phyloP scores from a whole-genome alignment of 495 filamentous ascomycete species.

The Bryoglossum gracile region DNA sequence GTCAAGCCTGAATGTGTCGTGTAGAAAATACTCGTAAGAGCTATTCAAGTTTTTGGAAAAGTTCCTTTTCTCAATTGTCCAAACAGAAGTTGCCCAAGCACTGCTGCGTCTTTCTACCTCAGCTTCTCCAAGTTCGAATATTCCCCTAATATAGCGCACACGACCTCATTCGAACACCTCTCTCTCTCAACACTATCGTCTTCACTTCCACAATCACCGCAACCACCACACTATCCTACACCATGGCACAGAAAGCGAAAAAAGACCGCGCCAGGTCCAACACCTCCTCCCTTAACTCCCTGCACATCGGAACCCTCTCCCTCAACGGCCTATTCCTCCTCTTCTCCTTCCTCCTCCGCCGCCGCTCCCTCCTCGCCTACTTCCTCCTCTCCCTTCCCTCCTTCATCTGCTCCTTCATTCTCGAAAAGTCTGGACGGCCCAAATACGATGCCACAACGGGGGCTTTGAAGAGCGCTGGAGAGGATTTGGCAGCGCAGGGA shows the following conservation, averaged over 20 bases:
- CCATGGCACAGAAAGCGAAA: constrained; percentile 80
- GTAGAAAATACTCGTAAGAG: too few species aligned
- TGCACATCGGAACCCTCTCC: constrained; percentile 63
- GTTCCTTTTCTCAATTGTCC: too few species aligned
- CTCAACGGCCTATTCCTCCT: constrained; percentile 70
- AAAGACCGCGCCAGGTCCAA: constrained; percentile 88
- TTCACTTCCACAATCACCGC: not conserved
- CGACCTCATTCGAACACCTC: not conserved
- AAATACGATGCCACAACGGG: constrained; percentile 53
- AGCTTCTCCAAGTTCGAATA: not conserved
- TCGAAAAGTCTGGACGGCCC: constrained; percentile 79
- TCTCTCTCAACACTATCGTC: not conserved
- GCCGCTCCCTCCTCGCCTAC: constrained; percentile 65
- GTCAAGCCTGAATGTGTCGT: too few species aligned
- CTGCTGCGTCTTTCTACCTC: too few species aligned
- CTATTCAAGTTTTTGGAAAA: not conserved
- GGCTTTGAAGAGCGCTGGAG: constrained; percentile 67
- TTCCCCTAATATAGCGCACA: not conserved
- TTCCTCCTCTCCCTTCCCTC: constrained; percentile 63
- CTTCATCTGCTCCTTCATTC: constrained; percentile 69
- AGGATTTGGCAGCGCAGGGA: constrained; percentile 82
- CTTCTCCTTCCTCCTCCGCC: constrained; percentile 52
- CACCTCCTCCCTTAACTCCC: constrained; percentile 60
- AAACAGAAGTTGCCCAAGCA: too few species aligned
- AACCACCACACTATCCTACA: too few species aligned